Base-by-base conservation (phyloP, 306 rosid species). In the Calophaca sinica region DNA sequence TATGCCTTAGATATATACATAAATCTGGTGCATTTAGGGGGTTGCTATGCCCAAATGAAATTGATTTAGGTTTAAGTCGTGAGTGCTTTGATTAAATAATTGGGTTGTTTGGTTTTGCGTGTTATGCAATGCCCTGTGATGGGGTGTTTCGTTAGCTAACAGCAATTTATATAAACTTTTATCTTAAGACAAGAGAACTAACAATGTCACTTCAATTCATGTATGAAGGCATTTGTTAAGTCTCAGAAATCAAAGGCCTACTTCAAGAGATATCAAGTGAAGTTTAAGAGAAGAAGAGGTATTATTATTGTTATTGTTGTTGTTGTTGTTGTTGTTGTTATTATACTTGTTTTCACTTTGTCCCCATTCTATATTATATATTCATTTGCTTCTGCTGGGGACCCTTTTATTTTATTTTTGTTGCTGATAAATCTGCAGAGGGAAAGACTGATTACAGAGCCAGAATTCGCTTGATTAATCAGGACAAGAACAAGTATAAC, bases 241-340 rank as follows among this genome's bases (percentile, higher is more conserved):
- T 60, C 96, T 41, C 96, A 87, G 35, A 92, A 92, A 39, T n/a
- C 89, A 3, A 88, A 39, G 78, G 92, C 97, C 9, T 92, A 89
- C 77, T 92, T 67, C 82, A 92, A 92, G 84, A 74, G 97, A 41
- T 92, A 49, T 48, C 97, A 92, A 75, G 97, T 92, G 45, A 92
- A 92, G 82, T 92, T 84, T 35, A 92, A 87, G 89, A 90, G 97
- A 90, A 92, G 96, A 51, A 84, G 96, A 86, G 97, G 93, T 92
- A 38, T 38, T 38, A 38, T 36, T 36, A 87, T 62, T 45, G 2
- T 7, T 42, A 42, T 8, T 52, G 0, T 42, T 38, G 2, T 49
- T 4, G 33, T 3, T 29, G 0, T 12, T 15, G n/a, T n/a, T n/a
- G n/a, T n/a, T n/a, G n/a, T n/a, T n/a, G n/a, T n/a, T n/a, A n/a